Conservation (phyloP, 768 basidiomycete species). For the Boletus tomentosulus region DNA sequence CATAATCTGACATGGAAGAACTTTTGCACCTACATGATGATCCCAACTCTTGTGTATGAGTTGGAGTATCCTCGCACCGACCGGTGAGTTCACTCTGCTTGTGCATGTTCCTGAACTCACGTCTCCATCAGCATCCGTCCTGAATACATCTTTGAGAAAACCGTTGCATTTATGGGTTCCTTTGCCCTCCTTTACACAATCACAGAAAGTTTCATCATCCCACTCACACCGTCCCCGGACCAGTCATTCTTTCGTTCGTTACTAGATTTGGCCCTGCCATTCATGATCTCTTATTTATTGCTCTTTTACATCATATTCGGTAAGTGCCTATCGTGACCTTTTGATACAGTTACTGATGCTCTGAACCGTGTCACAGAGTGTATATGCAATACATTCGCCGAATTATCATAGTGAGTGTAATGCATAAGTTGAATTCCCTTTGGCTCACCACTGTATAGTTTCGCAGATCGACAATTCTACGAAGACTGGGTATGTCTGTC, state of each 20-base stretch:
- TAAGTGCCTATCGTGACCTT: slow-evolving; percentile 23
- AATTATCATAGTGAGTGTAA: slow-evolving; percentile 71
- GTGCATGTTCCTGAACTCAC: background rate
- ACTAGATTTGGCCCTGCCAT: slow-evolving; percentile 85
- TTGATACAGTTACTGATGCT: slow-evolving; percentile 1
- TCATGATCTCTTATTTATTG: slow-evolving; percentile 88
- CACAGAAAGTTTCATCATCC: slow-evolving; percentile 91
- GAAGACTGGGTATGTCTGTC: slow-evolving; percentile 77
- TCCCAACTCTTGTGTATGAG: slow-evolving; percentile 94
- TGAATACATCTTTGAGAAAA: slow-evolving; percentile 51
- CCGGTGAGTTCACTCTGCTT: slow-evolving; percentile 42
- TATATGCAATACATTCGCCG: slow-evolving; percentile 94
- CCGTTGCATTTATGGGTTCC: slow-evolving; percentile 89
- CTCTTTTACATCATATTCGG: slow-evolving; percentile 86
- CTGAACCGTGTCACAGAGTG: slow-evolving; percentile 54
- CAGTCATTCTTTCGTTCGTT: slow-evolving; percentile 74
- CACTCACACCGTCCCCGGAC: slow-evolving; percentile 63
- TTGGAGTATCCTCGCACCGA: slow-evolving; percentile 93
- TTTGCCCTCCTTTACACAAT: slow-evolving; percentile 92
- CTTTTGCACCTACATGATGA: slow-evolving; percentile 81
- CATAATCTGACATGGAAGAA: slow-evolving; percentile 77
- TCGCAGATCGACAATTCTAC: slow-evolving; percentile 97
- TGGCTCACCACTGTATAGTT: slow-evolving; percentile 43
- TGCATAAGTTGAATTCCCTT: background rate
- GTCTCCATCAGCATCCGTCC: slow-evolving; percentile 38